These are phyloP conservation scores for Curvularia lunata DNA, from an alignment of 2,329 filamentous ascomycete genomes.

Conservation along the genomic window DNA sequence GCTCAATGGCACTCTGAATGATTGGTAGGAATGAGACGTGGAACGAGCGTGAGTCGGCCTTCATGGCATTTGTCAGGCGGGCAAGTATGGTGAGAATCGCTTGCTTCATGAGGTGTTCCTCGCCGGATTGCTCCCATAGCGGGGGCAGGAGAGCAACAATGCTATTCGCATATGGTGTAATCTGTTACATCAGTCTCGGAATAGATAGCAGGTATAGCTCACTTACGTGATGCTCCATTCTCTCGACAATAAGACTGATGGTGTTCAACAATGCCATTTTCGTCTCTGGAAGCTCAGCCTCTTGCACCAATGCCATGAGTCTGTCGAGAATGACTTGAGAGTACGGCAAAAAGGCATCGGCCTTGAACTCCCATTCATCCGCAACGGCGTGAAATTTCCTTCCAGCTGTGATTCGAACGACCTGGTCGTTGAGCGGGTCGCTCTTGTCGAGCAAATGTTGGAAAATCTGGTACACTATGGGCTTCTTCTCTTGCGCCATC, in stretches of 20 bases:
- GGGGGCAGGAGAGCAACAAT: slow-evolving; percentile 81
- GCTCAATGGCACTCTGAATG: slow-evolving; percentile 78
- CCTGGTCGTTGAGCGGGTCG: slow-evolving; percentile 83
- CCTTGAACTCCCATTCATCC: slow-evolving; percentile 82
- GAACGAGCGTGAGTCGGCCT: slow-evolving; percentile 75
- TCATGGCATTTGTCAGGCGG: slow-evolving; percentile 85
- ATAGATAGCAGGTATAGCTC: rapidly evolving
- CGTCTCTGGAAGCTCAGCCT: slow-evolving; percentile 82
- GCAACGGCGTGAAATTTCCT: slow-evolving; percentile 80
- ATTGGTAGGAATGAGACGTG: slow-evolving; percentile 82
- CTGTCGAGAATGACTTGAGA: slow-evolving; percentile 74
- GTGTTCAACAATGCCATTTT: slow-evolving; percentile 91
- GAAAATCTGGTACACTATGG: slow-evolving; percentile 86
- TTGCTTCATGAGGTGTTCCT: slow-evolving; percentile 93
- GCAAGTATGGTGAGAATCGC: slow-evolving; percentile 85
- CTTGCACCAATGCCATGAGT: slow-evolving; percentile 78
- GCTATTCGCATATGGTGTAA: slow-evolving; percentile 72
- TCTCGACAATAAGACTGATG: slow-evolving; percentile 77
- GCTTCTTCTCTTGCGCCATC: slow-evolving; percentile 69
- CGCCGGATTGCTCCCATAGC: slow-evolving; percentile 84
- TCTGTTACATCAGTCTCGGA: slow-evolving; percentile 46
- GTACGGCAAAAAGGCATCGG: slow-evolving; percentile 76
- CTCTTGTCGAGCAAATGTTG: slow-evolving; percentile 80
- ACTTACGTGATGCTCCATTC: slow-evolving; percentile 75
- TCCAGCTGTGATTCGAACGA: slow-evolving; percentile 89